Evolutionary conservation across 2,329 filamentous ascomycete species (phyloP), one percentile per base, ranked within the genome.

Genomic region (Cryphonectria japonica): DNA sequence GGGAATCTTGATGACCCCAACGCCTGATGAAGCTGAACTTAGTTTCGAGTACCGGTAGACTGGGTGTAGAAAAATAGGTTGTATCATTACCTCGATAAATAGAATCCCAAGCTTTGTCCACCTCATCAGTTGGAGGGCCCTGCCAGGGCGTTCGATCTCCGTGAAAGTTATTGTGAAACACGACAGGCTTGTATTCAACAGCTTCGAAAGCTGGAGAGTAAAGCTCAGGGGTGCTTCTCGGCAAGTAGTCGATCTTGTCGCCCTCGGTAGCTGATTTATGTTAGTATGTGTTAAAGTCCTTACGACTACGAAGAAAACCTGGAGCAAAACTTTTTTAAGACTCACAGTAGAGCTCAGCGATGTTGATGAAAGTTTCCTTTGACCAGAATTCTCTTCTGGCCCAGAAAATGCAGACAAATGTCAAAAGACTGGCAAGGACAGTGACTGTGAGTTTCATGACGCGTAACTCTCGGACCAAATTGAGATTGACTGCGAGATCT

Each of bases 161-260:
- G 13, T 66, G 63, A 50, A 73, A 67, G 39, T 69, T 69, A 54
- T 71, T 71, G 41, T 69, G 66, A 43, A 71, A 69, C 7, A 73
- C 71, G 29, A 69, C 71, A 34, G 67, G 54, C 50, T 71, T 68
- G 46, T 52, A 71, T 59, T 67, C 32, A 3, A 62, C 57, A 3
- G 69, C 69, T 52, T 63, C 50, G 0, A 46, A 60, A 26, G 69
- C 71, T 2, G 67, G 66, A 1, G 63, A 66, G 8, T 64, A 72
- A 14, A 69, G 29, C 29, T 68, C 71, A n/a, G 46, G 46, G 22
- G 46, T 50, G 46, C 46, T 50, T 11, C 46, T 50, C 46, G 46
- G 7, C 22, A 50, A 8, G 46, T 50, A 50, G 46, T 50, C 46
- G 22, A 50, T 50, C 46, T n/a, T 50, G 46, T 50, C 8, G 3